Conservation (phyloP, 148 eudicot species). For the Spergularia bocconei region DNA sequence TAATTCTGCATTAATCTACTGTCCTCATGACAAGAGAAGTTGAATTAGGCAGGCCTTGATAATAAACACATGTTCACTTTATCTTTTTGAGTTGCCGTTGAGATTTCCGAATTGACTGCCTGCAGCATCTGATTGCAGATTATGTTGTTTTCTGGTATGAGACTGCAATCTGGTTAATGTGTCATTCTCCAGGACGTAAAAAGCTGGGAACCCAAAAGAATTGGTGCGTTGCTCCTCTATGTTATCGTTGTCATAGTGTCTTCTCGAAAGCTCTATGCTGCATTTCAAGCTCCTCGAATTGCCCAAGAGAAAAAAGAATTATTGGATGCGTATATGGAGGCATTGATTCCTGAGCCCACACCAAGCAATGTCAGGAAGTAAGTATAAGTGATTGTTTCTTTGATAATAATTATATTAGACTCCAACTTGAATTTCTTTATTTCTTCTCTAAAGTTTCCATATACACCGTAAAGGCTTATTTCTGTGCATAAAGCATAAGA, state of each 20-base stretch:
- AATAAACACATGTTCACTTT: neutral
- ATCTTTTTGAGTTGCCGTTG: neutral
- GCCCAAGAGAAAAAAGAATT: conserved; percentile 54
- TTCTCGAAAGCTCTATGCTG: conserved; percentile 47
- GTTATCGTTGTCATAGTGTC: conserved; percentile 44
- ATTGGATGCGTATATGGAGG: conserved; percentile 87
- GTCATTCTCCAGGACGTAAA: conserved; percentile 55
- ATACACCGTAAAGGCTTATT: no score
- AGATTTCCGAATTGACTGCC: neutral
- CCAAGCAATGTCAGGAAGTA: conserved; percentile 69
- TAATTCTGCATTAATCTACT: no score
- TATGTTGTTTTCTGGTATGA: neutral
- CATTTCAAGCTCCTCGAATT: conserved; percentile 60
- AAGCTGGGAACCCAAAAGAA: conserved; percentile 70
- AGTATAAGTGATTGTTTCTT: conserved; percentile 19
- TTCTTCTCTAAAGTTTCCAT: neutral
- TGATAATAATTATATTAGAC: neutral
- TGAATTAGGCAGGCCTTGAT: neutral
- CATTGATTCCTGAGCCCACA: conserved; percentile 85
- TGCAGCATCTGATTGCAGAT: conserved; percentile 1
- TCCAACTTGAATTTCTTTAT: neutral
- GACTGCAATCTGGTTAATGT: conserved; percentile 1
- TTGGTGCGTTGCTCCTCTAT: conserved; percentile 65
- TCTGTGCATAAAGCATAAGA: no score
- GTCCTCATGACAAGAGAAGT: neutral